phyloP scores from a whole-genome alignment of 352 stramenopile genomes.

The Globisporangium parvum region DNA sequence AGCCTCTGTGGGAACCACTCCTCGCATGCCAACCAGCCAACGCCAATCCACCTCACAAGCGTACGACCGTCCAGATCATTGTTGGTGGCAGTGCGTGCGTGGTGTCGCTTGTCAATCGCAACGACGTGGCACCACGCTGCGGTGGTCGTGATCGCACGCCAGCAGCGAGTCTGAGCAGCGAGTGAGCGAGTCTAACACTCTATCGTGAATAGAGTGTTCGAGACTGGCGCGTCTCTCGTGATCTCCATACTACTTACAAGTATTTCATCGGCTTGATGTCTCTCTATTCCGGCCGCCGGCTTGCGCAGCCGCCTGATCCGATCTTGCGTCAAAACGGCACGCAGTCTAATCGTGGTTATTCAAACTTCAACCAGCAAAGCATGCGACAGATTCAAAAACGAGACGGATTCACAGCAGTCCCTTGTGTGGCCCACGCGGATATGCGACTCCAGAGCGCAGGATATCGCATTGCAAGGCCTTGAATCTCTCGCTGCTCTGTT shows the following conservation, averaged over 20 bases:
- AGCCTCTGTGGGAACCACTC: neutral
- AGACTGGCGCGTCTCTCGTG: too few relatives aligned
- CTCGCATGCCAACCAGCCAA: neutral
- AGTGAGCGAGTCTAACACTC: too few relatives aligned
- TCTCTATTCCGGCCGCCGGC: too few relatives aligned
- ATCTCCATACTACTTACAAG: too few relatives aligned
- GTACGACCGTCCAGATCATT: neutral
- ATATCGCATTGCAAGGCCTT: neutral
- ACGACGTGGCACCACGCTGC: neutral
- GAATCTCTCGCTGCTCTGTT: neutral
- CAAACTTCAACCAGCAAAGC: neutral
- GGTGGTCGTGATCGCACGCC: too few relatives aligned
- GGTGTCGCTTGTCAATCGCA: neutral
- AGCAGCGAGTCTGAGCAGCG: too few relatives aligned
- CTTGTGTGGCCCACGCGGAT: neutral
- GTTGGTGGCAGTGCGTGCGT: neutral
- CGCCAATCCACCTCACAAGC: neutral
- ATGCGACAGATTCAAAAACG: constrained; percentile 1
- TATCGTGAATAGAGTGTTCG: too few relatives aligned
- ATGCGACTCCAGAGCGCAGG: neutral
- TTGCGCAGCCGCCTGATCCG: neutral
- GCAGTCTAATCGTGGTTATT: neutral
- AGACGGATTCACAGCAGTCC: neutral
- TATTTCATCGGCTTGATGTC: too few relatives aligned
- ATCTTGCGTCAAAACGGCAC: neutral